Conservation (phyloP, 2,329 filamentous ascomycete genomes). For the Teratosphaeria nubilosa region DNA sequence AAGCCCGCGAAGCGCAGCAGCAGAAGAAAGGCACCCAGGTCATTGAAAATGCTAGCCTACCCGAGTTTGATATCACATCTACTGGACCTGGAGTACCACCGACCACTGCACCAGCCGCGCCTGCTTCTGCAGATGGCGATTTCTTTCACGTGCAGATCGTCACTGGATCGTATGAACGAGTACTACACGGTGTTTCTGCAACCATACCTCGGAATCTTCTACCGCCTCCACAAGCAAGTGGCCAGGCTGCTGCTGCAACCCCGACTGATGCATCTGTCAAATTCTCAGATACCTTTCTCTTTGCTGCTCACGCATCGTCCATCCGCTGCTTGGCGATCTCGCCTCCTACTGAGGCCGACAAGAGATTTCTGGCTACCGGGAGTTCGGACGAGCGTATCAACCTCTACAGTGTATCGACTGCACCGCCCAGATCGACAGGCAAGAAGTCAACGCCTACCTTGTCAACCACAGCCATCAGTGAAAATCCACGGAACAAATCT, state of each 20-base stretch:
- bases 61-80: background rate
- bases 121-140: background rate
- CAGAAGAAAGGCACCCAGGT: background rate
- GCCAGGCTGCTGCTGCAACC: background rate
- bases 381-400: conserved; percentile 93
- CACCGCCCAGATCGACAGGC: conserved; percentile 48
- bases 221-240: conserved; percentile 8
- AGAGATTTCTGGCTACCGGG: conserved; percentile 81
- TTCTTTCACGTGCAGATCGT: conserved; percentile 71
- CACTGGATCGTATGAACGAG: conserved; percentile 85
- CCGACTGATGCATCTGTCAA: conserved; percentile 35
- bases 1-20: background rate
- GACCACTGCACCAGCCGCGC: background rate
- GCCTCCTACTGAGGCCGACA: conserved; percentile 52
- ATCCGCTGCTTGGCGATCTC: conserved; percentile 85
- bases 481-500: conserved; percentile 81
- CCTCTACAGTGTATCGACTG: conserved; percentile 70
- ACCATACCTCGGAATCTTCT: conserved; percentile 42
- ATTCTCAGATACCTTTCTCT: conserved; percentile 89
- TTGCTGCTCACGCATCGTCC: conserved; percentile 83
- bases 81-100: background rate
- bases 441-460: conserved; percentile 48
- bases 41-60: background rate
- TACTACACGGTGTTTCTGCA: conserved; percentile 84
- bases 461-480: conserved; percentile 61